Conservation (phyloP, 148 eudicot species). For the Rhododendron henanense region DNA sequence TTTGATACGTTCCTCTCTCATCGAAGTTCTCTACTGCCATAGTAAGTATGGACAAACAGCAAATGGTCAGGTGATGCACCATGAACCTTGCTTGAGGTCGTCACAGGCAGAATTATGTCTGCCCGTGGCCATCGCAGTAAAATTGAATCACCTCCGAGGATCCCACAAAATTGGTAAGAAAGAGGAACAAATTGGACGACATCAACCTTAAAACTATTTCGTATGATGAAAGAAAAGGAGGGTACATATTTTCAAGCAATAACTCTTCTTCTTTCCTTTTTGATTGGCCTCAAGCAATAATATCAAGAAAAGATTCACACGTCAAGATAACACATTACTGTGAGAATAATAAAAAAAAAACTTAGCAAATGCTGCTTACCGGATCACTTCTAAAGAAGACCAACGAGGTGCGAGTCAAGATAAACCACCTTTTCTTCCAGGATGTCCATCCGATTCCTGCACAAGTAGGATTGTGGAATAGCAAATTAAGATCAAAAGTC, state of each 20-base stretch:
- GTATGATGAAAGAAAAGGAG: background rate
- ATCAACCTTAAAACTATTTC: background rate
- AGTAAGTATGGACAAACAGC: background rate
- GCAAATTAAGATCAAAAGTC: background rate
- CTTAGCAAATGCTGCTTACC: slow-evolving; percentile 41
- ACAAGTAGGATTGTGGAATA: slow-evolving; percentile 13
- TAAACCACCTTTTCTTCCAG: slow-evolving; percentile 99
- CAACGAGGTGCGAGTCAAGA: slow-evolving; percentile 81
- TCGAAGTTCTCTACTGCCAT: background rate
- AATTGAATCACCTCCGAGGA: background rate
- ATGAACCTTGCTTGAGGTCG: background rate
- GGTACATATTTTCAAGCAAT: background rate
- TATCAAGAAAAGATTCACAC: background rate
- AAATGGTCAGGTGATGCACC: background rate
- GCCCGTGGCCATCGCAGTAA: background rate
- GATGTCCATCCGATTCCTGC: slow-evolving; percentile 99
- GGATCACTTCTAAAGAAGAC: slow-evolving; percentile 97
- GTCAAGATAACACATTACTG: background rate
- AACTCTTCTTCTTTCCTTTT: background rate
- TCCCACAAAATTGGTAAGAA: background rate
- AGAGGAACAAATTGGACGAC: background rate
- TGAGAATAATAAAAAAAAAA: background rate
- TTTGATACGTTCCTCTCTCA: background rate
- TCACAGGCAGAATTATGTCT: background rate
- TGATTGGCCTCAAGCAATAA: background rate